These are phyloP conservation scores for Sextonia rubra DNA, from an alignment of 164 flowering plant species.

Conservation along the genomic window DNA sequence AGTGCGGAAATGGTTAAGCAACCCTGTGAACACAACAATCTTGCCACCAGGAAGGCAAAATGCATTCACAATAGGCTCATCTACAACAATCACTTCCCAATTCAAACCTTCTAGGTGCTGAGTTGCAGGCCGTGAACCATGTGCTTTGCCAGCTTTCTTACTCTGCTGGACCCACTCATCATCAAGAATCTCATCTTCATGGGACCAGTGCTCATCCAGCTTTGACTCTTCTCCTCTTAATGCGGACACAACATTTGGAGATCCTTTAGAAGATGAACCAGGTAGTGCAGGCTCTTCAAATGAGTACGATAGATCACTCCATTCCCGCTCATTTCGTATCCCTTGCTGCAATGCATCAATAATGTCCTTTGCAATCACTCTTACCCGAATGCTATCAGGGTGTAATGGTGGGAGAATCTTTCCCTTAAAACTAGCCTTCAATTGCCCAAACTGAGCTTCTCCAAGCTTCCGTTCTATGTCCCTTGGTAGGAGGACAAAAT, in stretches of 20 bases:
- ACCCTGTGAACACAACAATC: conserved; percentile 83
- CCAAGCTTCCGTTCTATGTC: conserved; percentile 60
- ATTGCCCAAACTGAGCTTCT: conserved; percentile 50
- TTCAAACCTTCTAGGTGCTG: conserved; percentile 75
- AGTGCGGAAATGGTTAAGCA: conserved; percentile 57
- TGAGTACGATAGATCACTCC: conserved; percentile 68
- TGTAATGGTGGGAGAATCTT: conserved; percentile 79
- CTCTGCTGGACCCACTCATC: conserved; percentile 78
- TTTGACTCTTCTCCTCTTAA: conserved; percentile 30
- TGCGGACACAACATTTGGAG: conserved; percentile 29
- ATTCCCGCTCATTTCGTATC: conserved; percentile 50
- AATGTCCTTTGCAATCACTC: conserved; percentile 68
- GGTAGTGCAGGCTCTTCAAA: conserved; percentile 14
- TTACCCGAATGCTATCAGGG: conserved; percentile 75
- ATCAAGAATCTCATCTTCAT: conserved; percentile 77
- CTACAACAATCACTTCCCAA: conserved; percentile 86
- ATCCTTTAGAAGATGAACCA: conserved; percentile 2
- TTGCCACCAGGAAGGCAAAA: conserved; percentile 95
- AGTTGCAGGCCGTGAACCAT: conserved; percentile 37
- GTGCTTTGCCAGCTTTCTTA: conserved; percentile 48
- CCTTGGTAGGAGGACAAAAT: conserved; percentile 70
- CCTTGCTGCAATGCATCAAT: conserved; percentile 80
- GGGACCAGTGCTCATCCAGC: conserved; percentile 39
- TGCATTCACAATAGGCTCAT: conserved; percentile 79
- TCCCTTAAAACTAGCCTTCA: conserved; percentile 53